Percentiles rank a stretch among this genome's conserved stretches.
Conservation (phyloP, 2,329 filamentous ascomycete species). For the Botryosphaeria dothidea region DNA sequence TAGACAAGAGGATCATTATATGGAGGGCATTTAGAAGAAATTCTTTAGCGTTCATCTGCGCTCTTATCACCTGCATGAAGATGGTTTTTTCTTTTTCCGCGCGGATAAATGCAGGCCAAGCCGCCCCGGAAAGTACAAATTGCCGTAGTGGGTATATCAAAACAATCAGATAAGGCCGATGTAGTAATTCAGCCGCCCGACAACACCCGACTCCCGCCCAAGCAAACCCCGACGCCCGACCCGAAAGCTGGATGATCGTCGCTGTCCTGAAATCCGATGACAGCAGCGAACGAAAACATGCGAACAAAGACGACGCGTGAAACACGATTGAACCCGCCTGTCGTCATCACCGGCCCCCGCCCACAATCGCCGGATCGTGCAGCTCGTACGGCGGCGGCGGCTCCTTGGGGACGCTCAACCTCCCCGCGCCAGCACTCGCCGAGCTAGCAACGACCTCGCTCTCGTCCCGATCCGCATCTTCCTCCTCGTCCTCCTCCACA, state of each 20-base stretch:
- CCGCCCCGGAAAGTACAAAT: neutral
- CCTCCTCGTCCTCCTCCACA: neutral
- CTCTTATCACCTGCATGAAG: neutral
- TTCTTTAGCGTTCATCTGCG: neutral
- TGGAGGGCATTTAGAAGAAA: neutral
- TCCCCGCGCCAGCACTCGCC: neutral
- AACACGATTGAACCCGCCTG: too few species aligned
- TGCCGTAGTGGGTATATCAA: slow-evolving; percentile 17
- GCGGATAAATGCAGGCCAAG: neutral
- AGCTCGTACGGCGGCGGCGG: slow-evolving; percentile 21
- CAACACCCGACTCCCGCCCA: neutral
- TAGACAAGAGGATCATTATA: neutral
- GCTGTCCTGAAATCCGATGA: neutral
- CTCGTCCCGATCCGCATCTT: neutral
- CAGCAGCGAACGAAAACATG: too few species aligned
- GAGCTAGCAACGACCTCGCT: neutral
- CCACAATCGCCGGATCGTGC: slow-evolving; percentile 19
- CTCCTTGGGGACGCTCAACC: slow-evolving; percentile 22
- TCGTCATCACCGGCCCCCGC: neutral
- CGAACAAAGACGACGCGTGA: too few species aligned
- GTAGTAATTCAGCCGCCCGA: neutral
- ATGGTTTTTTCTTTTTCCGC: neutral
- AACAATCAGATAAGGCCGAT: slow-evolving; percentile 15
- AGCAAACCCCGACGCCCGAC: neutral
- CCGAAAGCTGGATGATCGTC: neutral